These are phyloP conservation scores for Boletus tomentosulus DNA, from an alignment of 768 basidiomycete genomes.

Conservation along the genomic window DNA sequence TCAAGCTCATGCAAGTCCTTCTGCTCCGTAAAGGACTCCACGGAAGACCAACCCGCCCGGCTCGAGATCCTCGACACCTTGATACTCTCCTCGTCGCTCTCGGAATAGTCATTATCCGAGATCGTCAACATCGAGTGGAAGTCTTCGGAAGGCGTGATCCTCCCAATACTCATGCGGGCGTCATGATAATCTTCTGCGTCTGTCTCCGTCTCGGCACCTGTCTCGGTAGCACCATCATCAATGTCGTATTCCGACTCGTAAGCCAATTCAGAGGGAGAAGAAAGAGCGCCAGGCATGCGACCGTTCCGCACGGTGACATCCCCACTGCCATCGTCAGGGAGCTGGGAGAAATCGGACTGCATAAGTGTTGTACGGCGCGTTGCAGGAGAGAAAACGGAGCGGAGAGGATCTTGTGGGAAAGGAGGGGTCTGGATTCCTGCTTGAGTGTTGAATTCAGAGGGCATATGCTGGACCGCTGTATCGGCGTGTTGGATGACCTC, in stretches of 20 bases:
- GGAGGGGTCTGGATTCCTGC: slow-evolving; percentile 38
- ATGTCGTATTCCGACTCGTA: slow-evolving; percentile 44
- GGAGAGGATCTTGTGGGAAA: slow-evolving; percentile 22
- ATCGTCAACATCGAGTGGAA: slow-evolving; percentile 73
- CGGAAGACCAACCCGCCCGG: slow-evolving; percentile 24
- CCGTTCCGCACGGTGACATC: slow-evolving; percentile 31
- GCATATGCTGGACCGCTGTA: slow-evolving; percentile 45
- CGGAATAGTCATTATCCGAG: slow-evolving; percentile 64
- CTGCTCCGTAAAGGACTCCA: slow-evolving; percentile 20
- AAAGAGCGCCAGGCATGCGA: slow-evolving; percentile 21
- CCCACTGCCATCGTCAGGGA: slow-evolving; percentile 37
- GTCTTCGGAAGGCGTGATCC: slow-evolving; percentile 67
- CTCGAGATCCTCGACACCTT: slow-evolving; percentile 53
- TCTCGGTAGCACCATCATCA: slow-evolving; percentile 49
- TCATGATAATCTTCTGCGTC: slow-evolving; percentile 75
- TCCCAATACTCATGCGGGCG: slow-evolving; percentile 58
- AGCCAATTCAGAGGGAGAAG: slow-evolving; percentile 25
- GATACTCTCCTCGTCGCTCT: slow-evolving; percentile 67
- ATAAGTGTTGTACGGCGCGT: slow-evolving; percentile 44
- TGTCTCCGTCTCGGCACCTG: slow-evolving; percentile 63
- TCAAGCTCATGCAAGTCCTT: slow-evolving; percentile 3
- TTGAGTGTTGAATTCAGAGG: slow-evolving; percentile 28
- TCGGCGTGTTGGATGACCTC: slow-evolving; percentile 36
- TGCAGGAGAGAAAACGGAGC: slow-evolving; percentile 21
- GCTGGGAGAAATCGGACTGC: slow-evolving; percentile 40